A percentile compares a stretch with the other conserved stretches of the same genome.
Evolutionary conservation across 352 stramenopile species (phyloP).

Genomic region (Thalassiosira livingstoniorum): DNA sequence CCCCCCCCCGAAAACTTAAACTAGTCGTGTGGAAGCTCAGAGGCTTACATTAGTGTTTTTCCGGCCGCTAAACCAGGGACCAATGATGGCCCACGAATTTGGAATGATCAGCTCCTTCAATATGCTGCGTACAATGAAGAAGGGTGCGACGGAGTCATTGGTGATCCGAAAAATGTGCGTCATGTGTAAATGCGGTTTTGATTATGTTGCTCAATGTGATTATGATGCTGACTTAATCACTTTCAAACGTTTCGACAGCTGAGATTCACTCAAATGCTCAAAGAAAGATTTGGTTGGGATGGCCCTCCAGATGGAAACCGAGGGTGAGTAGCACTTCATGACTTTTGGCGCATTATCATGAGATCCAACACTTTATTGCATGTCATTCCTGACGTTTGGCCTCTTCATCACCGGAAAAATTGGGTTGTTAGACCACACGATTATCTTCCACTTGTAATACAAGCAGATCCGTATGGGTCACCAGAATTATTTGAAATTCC

Average conservation of each 20-base stretch:
- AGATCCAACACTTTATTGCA: neutral
- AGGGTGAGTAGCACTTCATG: slow-evolving; percentile 26
- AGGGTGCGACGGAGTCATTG: slow-evolving; percentile 16
- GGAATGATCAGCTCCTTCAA: slow-evolving; percentile 56
- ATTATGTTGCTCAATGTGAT: neutral
- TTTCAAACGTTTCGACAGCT: no score
- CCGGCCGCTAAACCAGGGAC: slow-evolving; percentile 18
- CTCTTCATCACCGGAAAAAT: neutral
- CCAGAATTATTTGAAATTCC: slow-evolving; percentile 54
- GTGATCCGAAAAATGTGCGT: slow-evolving; percentile 57
- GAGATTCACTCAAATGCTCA: slow-evolving; percentile 60
- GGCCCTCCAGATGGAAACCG: slow-evolving; percentile 43
- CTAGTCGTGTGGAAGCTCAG: slow-evolving; percentile 42
- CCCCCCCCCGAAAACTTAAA: neutral
- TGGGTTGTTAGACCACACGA: slow-evolving; percentile 14
- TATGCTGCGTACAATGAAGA: slow-evolving; percentile 51
- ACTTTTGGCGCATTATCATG: neutral
- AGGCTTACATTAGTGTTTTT: slow-evolving; percentile 59
- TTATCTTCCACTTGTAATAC: slow-evolving; percentile 44
- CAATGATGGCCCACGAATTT: slow-evolving; percentile 44
- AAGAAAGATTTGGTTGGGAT: slow-evolving; percentile 50
- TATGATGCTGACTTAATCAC: no score
- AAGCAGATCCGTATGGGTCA: slow-evolving; percentile 22
- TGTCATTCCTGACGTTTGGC: neutral
- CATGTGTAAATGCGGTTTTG: neutral